Evolutionary conservation across 345 rosid genomes (phyloP).

Genomic region (Lepidium didymum): DNA sequence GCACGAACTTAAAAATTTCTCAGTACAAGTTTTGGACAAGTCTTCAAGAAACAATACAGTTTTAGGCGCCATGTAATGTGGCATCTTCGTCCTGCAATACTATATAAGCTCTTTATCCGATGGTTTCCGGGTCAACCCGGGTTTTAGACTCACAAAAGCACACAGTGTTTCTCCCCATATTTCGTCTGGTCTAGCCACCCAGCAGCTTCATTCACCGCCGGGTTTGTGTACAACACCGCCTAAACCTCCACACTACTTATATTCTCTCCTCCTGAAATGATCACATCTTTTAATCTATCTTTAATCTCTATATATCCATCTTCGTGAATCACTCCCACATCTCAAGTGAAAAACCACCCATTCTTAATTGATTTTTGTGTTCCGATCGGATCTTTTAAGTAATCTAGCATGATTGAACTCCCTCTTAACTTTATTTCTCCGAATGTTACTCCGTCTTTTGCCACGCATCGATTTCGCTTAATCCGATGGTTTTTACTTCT

Average conservation of each 20-base stretch:
- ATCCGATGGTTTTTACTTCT: constrained; percentile 42
- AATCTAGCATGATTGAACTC: not conserved
- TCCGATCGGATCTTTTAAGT: too few species aligned
- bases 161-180: not conserved
- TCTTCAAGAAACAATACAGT: constrained; percentile 37
- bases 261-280: too few species aligned
- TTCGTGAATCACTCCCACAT: too few species aligned
- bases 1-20: constrained; percentile 34
- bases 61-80: constrained; percentile 45
- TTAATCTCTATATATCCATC: too few species aligned
- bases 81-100: constrained; percentile 28
- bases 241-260: too few species aligned
- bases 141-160: not conserved
- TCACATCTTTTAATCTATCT: too few species aligned
- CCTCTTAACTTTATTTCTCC: constrained; percentile 70
- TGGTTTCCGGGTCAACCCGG: not conserved
- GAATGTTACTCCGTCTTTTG: constrained; percentile 39
- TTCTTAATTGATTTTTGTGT: too few species aligned
- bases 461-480: constrained; percentile 44
- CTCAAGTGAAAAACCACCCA: too few species aligned
- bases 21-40: constrained; percentile 40
- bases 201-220: too few species aligned
- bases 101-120: constrained; percentile 17
- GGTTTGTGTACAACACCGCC: too few species aligned
- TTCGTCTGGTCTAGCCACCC: too few species aligned